phyloP scores from a whole-genome alignment of 805 yeast species.

The Candida boidinii region DNA sequence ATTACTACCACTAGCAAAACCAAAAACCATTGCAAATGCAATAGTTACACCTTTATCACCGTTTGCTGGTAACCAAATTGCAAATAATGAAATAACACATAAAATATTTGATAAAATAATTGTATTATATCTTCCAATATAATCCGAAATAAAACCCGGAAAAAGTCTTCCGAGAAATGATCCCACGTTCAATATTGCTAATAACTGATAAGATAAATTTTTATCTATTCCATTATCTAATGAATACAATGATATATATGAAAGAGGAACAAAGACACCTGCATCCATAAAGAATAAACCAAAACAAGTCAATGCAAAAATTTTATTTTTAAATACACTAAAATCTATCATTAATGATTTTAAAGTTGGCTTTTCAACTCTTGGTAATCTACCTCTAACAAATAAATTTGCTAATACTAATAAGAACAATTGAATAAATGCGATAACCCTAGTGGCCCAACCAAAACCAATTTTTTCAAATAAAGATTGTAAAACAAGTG shows the following conservation, averaged over 20 bases:
- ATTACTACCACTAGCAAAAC: conserved; percentile 28
- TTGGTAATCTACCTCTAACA: neutral
- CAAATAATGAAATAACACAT: conserved; percentile 19
- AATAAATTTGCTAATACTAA: neutral
- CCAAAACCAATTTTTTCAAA: conserved; percentile 25
- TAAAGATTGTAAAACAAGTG: conserved; percentile 25
- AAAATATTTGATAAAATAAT: conserved; percentile 28
- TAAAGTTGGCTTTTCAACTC: neutral
- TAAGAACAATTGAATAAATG: neutral
- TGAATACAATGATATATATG: conserved; percentile 31
- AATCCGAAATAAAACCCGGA: conserved; percentile 28
- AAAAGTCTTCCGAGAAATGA: conserved; percentile 27
- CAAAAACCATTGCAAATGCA: conserved; percentile 25
- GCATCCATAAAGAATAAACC: conserved; percentile 29
- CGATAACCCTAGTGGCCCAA: conserved; percentile 28
- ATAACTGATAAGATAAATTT: conserved; percentile 23
- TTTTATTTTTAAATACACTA: neutral
- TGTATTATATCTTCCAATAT: conserved; percentile 28
- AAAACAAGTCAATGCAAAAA: conserved; percentile 14
- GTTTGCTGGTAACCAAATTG: conserved; percentile 31
- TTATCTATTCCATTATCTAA: conserved; percentile 29
- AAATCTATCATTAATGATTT: neutral
- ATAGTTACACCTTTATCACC: conserved; percentile 16
- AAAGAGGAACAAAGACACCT: conserved; percentile 24
- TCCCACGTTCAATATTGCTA: conserved; percentile 24